phyloP scores from a whole-genome alignment of 176 grass and related monocot species.

The Oryza nivara region DNA sequence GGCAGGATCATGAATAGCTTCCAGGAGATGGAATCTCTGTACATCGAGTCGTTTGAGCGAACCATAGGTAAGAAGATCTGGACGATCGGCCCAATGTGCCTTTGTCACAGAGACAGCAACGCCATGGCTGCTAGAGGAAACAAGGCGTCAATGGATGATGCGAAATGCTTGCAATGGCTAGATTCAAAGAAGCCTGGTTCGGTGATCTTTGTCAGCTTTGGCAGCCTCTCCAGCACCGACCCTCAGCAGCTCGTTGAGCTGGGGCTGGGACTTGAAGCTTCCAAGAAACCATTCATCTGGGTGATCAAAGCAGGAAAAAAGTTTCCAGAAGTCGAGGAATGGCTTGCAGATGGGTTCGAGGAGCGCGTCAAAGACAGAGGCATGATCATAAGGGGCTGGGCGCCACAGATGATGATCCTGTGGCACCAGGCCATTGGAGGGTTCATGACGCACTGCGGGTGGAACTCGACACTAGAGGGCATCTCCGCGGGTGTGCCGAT shows the following conservation, averaged over 20 bases:
- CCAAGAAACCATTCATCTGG: slow-evolving; percentile 65
- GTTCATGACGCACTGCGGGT: slow-evolving; percentile 73
- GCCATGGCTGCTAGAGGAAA: slow-evolving; percentile 45
- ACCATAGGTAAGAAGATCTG: slow-evolving; percentile 52
- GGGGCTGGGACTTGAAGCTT: slow-evolving; percentile 64
- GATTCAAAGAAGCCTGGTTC: slow-evolving; percentile 49
- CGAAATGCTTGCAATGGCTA: slow-evolving; percentile 62
- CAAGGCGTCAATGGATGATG: slow-evolving; percentile 54
- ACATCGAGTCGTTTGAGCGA: slow-evolving; percentile 45
- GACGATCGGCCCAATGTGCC: slow-evolving; percentile 62
- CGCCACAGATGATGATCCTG: slow-evolving; percentile 68
- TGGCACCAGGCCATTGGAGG: slow-evolving; percentile 62
- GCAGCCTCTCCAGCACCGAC: slow-evolving; percentile 51
- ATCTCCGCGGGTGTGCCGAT: slow-evolving; percentile 61
- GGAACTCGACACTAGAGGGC: slow-evolving; percentile 69
- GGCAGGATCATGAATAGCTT: slow-evolving; percentile 72
- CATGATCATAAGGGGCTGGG: slow-evolving; percentile 65
- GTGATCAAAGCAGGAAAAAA: slow-evolving; percentile 63
- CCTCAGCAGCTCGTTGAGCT: slow-evolving; percentile 69
- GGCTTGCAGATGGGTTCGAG: slow-evolving; percentile 63
- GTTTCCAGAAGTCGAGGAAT: slow-evolving; percentile 54
- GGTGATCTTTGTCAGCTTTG: slow-evolving; percentile 76
- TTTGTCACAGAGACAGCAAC: slow-evolving; percentile 44
- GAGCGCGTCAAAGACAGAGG: slow-evolving; percentile 43
- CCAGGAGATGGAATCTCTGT: slow-evolving; percentile 51